phyloP scores from a whole-genome alignment of 371 early-diverging fungal species.

The Haplosporangium sp. region DNA sequence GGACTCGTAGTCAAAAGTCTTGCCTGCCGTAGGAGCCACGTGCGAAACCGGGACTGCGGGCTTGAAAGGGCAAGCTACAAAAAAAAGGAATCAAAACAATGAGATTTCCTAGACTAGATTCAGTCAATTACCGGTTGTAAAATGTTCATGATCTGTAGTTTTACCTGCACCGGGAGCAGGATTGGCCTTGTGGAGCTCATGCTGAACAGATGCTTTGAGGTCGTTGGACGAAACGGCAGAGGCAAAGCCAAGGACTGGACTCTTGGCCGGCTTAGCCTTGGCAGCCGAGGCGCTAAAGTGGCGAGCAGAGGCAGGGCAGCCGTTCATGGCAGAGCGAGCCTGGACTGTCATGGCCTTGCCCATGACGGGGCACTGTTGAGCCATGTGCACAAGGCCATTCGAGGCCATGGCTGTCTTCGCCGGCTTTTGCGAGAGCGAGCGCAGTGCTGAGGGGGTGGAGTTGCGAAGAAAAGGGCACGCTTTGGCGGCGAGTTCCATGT shows the following conservation, averaged over 20 bases:
- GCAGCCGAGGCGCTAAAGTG: conserved; percentile 58
- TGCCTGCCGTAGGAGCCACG: conserved; percentile 59
- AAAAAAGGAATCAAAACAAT: not conserved
- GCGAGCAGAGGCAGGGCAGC: conserved; percentile 56
- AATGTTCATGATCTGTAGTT: not conserved
- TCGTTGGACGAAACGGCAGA: conserved; percentile 46
- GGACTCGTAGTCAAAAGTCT: conserved; percentile 90
- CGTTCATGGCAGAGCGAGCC: conserved; percentile 61
- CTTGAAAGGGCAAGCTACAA: conserved; percentile 55
- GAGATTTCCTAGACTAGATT: not conserved
- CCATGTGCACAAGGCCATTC: conserved; percentile 77
- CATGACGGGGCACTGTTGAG: conserved; percentile 93
- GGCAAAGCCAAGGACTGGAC: conserved; percentile 31
- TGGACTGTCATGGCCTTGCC: conserved; percentile 81
- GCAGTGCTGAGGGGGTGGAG: conserved; percentile 80
- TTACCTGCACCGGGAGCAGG: conserved; percentile 53
- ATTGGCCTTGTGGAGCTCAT: conserved; percentile 59
- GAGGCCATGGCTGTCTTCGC: conserved; percentile 57
- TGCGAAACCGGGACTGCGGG: conserved; percentile 52
- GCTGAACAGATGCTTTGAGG: conserved; percentile 55
- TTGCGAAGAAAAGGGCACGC: conserved; percentile 91
- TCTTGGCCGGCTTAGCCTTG: conserved; percentile 43
- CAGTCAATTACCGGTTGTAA: too few relatives aligned
- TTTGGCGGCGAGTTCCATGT: conserved; percentile 71
- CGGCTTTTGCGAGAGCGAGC: conserved; percentile 69